Evolutionary conservation across 2,329 filamentous ascomycete species (phyloP).

Genomic region (Phyllosticta ampelicida): DNA sequence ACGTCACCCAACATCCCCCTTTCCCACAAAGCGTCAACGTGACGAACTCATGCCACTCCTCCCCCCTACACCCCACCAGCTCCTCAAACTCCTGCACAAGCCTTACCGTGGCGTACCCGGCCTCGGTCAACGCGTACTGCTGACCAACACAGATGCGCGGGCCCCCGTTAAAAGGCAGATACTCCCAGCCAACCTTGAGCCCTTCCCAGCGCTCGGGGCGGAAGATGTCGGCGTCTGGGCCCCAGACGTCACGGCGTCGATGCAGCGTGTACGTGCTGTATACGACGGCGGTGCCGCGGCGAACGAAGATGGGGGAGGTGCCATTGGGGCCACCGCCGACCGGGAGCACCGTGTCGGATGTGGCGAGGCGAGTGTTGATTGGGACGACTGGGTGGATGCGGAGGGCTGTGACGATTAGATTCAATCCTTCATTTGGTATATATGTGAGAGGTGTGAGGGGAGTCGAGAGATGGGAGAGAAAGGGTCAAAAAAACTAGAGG

Average conservation of each 20-base stretch:
- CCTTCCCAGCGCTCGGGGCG: conserved; percentile 38
- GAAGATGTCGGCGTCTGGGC: conserved; percentile 40
- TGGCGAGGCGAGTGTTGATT: conserved; percentile 39
- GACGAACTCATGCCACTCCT: conserved; percentile 4
- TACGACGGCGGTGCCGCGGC: conserved; percentile 34
- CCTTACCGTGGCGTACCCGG: not conserved
- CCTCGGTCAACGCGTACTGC: conserved; percentile 9
- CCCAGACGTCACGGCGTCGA: conserved; percentile 39
- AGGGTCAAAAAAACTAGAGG: not conserved
- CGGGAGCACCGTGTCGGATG: conserved; percentile 41
- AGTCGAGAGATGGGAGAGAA: not conserved
- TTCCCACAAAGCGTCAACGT: conserved; percentile 3
- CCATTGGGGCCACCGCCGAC: conserved; percentile 38
- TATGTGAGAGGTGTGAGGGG: not conserved
- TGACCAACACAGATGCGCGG: conserved; percentile 26
- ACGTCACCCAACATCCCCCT: not conserved
- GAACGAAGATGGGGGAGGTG: conserved; percentile 40
- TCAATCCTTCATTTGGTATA: not conserved
- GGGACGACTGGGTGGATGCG: conserved; percentile 46
- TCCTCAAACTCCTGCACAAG: not conserved
- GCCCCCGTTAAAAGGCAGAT: conserved; percentile 30
- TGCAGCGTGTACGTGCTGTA: conserved; percentile 41
- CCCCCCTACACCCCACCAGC: not conserved
- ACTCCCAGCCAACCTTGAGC: conserved; percentile 27
- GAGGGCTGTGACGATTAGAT: conserved; percentile 35